Evolutionary conservation across 2,329 filamentous ascomycete species (phyloP), one percentile per base, ranked within the genome.

Genomic region (Botrytis sinoallii): DNA sequence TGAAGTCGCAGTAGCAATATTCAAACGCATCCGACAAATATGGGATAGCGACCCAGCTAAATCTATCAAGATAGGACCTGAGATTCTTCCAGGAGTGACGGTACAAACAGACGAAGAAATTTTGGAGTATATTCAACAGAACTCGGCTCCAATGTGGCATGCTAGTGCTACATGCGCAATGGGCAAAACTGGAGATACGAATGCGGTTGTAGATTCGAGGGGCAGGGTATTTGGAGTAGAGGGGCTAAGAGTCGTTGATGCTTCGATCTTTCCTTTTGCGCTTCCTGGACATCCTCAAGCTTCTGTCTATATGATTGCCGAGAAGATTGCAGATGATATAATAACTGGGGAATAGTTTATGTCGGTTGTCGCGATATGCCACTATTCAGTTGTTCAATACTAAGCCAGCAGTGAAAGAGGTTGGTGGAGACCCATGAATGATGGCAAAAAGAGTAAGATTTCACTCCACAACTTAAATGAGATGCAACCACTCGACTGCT

Each of bases 1-100:
- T 29, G 83, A 86, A 32, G 76, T 87, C 4, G 83, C 82, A 4
- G 75, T 88, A 14, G 82, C 83, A 0, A 77, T 80, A 0, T 85
- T 84, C 73, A 83, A 82, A 70, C 83, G 86, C 1, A 77, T 82
- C 0, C 83, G 86, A 0, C 77, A 84, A 32, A 32, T 74, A 6
- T 74, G 65, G 46, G 59, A 40, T 3, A 71, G 57, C 35, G 46
- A 57, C 25, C 46, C 42, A n/a, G 59, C 40, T 22, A 61, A 40
- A 25, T 38, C 35, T 18, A 40, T 73, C 5, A 66, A 35, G 22
- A 42, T 65, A 32, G 67, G 72, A 1, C 18, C 20, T 12, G 72
- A 74, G 25, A 35, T 71, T 12, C 25, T 59, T 6, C 72, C 72
- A 16, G 68, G 48, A 18, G 1, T 20, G 1, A 25, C 29, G n/a